Evolutionary conservation across 2,329 filamentous ascomycete genomes (phyloP), one percentile per base, ranked within the genome.

Genomic region (Arthrocladium fulminans): DNA sequence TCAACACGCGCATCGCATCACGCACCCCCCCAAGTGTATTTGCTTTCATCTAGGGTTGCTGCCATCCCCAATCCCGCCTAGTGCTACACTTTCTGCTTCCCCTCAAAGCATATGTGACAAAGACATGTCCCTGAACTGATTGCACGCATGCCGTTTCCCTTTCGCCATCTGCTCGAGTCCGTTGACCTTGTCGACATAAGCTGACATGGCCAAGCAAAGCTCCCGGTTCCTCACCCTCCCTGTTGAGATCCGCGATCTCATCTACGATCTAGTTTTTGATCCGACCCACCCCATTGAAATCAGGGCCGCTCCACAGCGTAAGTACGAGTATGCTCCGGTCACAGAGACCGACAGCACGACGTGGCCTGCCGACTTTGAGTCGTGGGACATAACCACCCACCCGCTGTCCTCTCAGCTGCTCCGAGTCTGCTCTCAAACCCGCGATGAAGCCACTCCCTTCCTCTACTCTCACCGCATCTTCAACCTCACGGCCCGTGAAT

Each of bases 321-420:
- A 27, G 22, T 30, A 27, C 15, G 23, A 30, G n/a, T 40, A 40
- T n/a, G 13, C 32, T 35, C 19, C 22, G 13, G 39, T 12, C n/a
- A 9, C 3, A 10, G 22, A 42, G 19, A 27, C 24, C 19, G 27
- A 27, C 13, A 34, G 23, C 23, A 44, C 41, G 8, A 30, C 41
- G 13, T 44, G 24, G 25, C 19, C 41, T 49, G 52, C 51, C 47
- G 37, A 39, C 39, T 42, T 45, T 40, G 37, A 53, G 49, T 53
- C 52, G 53, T 44, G 41, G 60, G 55, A 54, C 57, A 53, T 57
- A 57, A 59, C 55, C 38, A 23, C 46, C 25, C 39, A 35, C 30
- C 48, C 40, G 25, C 49, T 55, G 29, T 52, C 45, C 29, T 44
- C 48, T 45, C 59, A 61, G 61, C 57, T 63, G 57, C 59, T 59